phyloP scores from a whole-genome alignment of 371 early-diverging fungal species.

The Rhizopus arrhizus region DNA sequence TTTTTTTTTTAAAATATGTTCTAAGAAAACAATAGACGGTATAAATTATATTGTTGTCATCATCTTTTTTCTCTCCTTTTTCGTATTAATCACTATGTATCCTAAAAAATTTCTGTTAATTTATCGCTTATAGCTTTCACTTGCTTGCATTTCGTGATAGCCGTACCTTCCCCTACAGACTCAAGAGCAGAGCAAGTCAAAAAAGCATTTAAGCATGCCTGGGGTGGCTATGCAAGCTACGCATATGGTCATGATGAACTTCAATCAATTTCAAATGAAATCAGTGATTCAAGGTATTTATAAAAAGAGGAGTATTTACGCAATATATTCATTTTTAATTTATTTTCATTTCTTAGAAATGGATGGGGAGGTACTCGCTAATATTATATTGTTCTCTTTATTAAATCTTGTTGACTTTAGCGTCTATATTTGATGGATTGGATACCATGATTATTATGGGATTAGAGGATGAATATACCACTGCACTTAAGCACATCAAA shows the following conservation, averaged over 20 bases:
- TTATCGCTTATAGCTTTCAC: conserved; percentile 1
- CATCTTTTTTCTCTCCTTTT: conserved; percentile 6
- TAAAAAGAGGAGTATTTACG: no score
- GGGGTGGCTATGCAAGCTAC: conserved; percentile 72
- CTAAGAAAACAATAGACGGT: neutral
- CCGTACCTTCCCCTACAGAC: neutral
- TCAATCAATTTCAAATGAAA: conserved; percentile 43
- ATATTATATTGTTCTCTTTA: conserved; percentile 28
- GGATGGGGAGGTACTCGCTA: conserved; percentile 51
- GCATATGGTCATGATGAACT: conserved; percentile 69
- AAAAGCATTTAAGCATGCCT: conserved; percentile 68
- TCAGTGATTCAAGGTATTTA: conserved; percentile 50
- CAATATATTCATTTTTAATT: no score
- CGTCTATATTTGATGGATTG: conserved; percentile 81
- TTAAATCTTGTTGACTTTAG: conserved; percentile 17
- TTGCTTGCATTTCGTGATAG: conserved; percentile 8
- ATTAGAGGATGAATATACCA: conserved; percentile 67
- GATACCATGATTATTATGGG: conserved; percentile 87
- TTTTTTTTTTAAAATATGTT: neutral
- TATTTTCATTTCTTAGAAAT: conserved; percentile 21
- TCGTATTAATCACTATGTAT: conserved; percentile 7
- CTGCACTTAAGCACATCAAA: conserved; percentile 64
- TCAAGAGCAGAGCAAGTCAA: conserved; percentile 32
- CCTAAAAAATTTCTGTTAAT: conserved; percentile 8
- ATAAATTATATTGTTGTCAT: no score